Percentiles rank a stretch among this genome's conserved stretches.
Evolutionary conservation across 2,329 filamentous ascomycete species (phyloP).

Genomic region (Fusarium multiceps): DNA sequence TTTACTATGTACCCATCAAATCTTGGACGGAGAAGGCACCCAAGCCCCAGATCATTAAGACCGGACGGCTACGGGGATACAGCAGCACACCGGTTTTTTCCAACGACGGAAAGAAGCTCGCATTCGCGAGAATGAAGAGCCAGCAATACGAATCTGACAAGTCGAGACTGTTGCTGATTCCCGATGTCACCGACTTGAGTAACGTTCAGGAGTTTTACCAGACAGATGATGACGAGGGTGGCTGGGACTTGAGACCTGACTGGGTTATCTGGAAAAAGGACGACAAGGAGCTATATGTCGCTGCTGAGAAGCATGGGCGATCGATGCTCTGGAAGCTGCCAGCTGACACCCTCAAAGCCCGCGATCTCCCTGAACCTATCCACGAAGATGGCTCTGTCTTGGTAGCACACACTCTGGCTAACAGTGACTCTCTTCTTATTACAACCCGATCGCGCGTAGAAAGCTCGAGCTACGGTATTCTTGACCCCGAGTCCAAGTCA

Average conservation of each 20-base stretch:
- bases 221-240: conserved; percentile 70
- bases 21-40: conserved; percentile 68
- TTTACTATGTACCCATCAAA: conserved; percentile 77
- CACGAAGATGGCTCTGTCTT: conserved; percentile 65
- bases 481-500: conserved; percentile 59
- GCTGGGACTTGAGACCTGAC: conserved; percentile 70
- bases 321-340: conserved; percentile 71
- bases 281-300: conserved; percentile 74
- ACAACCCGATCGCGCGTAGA: conserved; percentile 77
- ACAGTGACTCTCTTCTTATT: conserved; percentile 66
- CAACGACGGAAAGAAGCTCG: conserved; percentile 74
- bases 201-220: conserved; percentile 72
- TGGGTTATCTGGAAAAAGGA: conserved; percentile 67
- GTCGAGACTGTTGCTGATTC: conserved; percentile 72
- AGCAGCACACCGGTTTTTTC: conserved; percentile 77
- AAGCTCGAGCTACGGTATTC: conserved; percentile 74
- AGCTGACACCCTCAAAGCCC: conserved; percentile 62
- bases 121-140: conserved; percentile 82
- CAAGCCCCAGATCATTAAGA: conserved; percentile 62
- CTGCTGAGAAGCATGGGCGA: conserved; percentile 76
- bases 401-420: conserved; percentile 64
- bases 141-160: conserved; percentile 83
- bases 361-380: conserved; percentile 61
- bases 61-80: conserved; percentile 71
- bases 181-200: conserved; percentile 67